phyloP scores from a whole-genome alignment of 2,329 filamentous ascomycete species.

The Metarhizium brunneum region DNA sequence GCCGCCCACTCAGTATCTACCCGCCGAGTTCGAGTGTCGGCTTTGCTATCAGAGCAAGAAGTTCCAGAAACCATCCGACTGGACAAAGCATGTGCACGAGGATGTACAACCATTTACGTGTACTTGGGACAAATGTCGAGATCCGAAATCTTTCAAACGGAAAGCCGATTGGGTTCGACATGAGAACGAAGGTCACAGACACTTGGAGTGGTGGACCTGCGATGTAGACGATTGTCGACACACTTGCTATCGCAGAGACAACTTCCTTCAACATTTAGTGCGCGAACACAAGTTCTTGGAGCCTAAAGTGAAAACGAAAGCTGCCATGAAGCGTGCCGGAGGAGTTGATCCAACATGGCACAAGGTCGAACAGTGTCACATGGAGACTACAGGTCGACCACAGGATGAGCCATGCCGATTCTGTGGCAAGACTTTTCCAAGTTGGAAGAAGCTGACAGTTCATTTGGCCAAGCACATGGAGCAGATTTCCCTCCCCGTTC shows the following conservation, averaged over 20 bases:
- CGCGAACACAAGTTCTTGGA: slow-evolving; percentile 83
- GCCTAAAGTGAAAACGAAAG: slow-evolving; percentile 69
- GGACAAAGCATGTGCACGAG: slow-evolving; percentile 94
- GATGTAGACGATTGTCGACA: slow-evolving; percentile 73
- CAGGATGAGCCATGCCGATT: slow-evolving; percentile 78
- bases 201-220: slow-evolving; percentile 87
- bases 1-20: slow-evolving; percentile 67
- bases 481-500: slow-evolving; percentile 73
- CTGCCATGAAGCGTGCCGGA: slow-evolving; percentile 50
- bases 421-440: slow-evolving; percentile 70
- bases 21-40: slow-evolving; percentile 83
- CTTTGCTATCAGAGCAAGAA: slow-evolving; percentile 79
- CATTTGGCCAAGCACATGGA: slow-evolving; percentile 94
- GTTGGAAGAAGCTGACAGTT: slow-evolving; percentile 91
- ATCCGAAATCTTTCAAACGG: slow-evolving; percentile 86
- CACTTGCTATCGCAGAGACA: slow-evolving; percentile 78
- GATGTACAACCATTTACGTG: slow-evolving; percentile 91
- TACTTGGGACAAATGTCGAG: slow-evolving; percentile 73
- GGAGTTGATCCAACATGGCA: slow-evolving; percentile 60
- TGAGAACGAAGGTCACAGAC: slow-evolving; percentile 83
- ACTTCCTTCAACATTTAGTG: slow-evolving; percentile 86
- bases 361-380: slow-evolving; percentile 69
- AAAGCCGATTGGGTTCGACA: slow-evolving; percentile 96
- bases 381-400: slow-evolving; percentile 55
- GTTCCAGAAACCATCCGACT: slow-evolving; percentile 86